These are phyloP conservation scores for Kodamaea neixiangensis DNA, from an alignment of 805 yeast genomes.

Conservation along the genomic window DNA sequence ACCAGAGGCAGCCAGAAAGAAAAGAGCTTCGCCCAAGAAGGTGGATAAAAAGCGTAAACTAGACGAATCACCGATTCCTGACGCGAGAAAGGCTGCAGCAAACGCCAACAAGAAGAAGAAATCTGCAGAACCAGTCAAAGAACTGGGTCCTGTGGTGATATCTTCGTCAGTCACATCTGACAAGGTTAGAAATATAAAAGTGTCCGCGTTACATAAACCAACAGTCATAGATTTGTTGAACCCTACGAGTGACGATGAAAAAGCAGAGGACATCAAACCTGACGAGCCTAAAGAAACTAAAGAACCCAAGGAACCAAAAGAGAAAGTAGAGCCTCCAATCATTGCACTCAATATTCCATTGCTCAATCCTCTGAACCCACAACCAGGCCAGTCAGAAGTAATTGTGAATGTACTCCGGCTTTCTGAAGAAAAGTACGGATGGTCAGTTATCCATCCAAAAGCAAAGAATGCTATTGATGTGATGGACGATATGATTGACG, in stretches of 20 bases:
- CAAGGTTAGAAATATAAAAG: conserved; percentile 10
- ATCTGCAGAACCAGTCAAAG: conserved; percentile 1
- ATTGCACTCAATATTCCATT: conserved; percentile 59
- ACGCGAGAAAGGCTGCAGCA: conserved; percentile 3
- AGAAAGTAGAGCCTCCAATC: conserved; percentile 37
- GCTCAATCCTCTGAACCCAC: conserved; percentile 45
- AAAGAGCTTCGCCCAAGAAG: conserved; percentile 13
- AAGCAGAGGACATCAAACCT: conserved; percentile 13
- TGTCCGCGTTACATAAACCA: conserved; percentile 18
- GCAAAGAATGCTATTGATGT: conserved; percentile 58
- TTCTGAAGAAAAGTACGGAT: conserved; percentile 85
- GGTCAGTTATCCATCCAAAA: conserved; percentile 67
- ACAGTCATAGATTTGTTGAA: conserved; percentile 20
- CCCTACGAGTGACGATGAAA: conserved; percentile 12
- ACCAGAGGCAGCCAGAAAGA: conserved; percentile 3
- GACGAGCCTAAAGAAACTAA: conserved; percentile 5
- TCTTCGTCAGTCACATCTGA: conserved; percentile 24
- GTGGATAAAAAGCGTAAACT: conserved; percentile 4
- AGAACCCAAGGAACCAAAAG: conserved; percentile 2
- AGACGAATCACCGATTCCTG: conserved; percentile 13
- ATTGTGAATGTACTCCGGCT: conserved; percentile 70
- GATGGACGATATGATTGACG: conserved; percentile 51
- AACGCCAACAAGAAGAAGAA: conserved; percentile 17
- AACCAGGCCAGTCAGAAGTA: conserved; percentile 61
- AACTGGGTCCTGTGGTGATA: conserved; percentile 11